phyloP scores from a whole-genome alignment of 306 rosid genomes.

The Lathyrus oleraceus region DNA sequence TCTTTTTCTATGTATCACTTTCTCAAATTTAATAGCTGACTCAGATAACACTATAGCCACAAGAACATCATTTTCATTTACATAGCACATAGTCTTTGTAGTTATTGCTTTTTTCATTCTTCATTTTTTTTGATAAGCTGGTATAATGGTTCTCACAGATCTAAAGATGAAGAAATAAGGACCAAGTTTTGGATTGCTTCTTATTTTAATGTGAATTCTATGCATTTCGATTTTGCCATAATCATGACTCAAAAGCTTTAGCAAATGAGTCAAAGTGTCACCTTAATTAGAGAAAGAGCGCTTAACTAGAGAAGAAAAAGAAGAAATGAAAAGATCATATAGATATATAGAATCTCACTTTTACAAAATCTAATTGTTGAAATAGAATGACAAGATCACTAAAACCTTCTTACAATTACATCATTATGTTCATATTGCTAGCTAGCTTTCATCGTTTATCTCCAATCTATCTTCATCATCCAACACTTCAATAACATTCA shows the following conservation, averaged over 20 bases:
- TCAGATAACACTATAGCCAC: slow-evolving; percentile 23
- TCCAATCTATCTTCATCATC: slow-evolving; percentile 21
- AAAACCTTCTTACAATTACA: slow-evolving; percentile 6
- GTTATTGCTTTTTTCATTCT: slow-evolving; percentile 7
- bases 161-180: slow-evolving; percentile 11
- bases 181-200: slow-evolving; percentile 7
- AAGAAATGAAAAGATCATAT: not conserved
- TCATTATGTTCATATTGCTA: not conserved
- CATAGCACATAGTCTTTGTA: slow-evolving; percentile 38
- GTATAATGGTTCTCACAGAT: slow-evolving; percentile 24
- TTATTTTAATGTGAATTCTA: not conserved
- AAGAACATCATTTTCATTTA: slow-evolving; percentile 6
- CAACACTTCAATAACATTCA: slow-evolving; percentile 19
- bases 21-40: slow-evolving; percentile 23
- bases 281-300: too few relatives aligned
- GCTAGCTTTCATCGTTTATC: not conserved
- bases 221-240: not conserved
- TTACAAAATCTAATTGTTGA: not conserved
- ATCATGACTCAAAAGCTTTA: too few relatives aligned
- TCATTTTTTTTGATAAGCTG: too few relatives aligned
- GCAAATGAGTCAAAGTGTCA: too few relatives aligned
- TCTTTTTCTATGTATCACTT: slow-evolving; percentile 25
- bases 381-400: too few relatives aligned
- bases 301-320: too few relatives aligned
- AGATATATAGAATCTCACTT: too few relatives aligned